phyloP scores from a whole-genome alignment of 108 stramenopile species.

The Fragilaria crotonensis region DNA sequence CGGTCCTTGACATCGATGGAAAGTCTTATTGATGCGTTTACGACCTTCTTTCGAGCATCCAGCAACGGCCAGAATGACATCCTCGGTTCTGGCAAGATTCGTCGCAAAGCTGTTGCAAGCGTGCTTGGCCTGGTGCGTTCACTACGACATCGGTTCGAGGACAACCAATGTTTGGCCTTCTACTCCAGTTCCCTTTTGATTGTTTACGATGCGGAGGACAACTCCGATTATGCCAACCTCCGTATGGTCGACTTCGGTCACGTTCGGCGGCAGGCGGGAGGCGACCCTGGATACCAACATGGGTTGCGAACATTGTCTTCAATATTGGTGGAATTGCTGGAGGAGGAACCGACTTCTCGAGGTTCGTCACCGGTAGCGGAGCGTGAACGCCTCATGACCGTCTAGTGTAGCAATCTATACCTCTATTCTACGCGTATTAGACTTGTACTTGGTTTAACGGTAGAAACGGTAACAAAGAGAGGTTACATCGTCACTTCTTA shows the following conservation, averaged over 20 bases:
- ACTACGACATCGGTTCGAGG: conserved; percentile 51
- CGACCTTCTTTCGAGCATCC: conserved; percentile 39
- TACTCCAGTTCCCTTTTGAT: conserved; percentile 74
- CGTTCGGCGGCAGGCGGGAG: conserved; percentile 50
- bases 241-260: conserved; percentile 84
- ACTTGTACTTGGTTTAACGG: too few relatives aligned
- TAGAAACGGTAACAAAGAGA: too few relatives aligned
- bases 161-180: conserved; percentile 51
- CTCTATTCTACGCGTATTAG: too few relatives aligned
- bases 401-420: too few relatives aligned
- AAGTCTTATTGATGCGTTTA: conserved; percentile 40
- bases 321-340: conserved; percentile 42
- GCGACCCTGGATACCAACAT: conserved; percentile 38
- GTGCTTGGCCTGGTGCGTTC: conserved; percentile 32
- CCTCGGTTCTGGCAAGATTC: conserved; percentile 1
- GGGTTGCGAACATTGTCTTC: conserved; percentile 40
- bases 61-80: neutral
- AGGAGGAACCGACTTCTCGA: conserved; percentile 16
- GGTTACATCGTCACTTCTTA: too few relatives aligned
- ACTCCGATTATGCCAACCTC: conserved; percentile 8
- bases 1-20: conserved; percentile 32
- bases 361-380: too few relatives aligned
- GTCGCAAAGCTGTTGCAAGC: conserved; percentile 24
- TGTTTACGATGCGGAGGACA: conserved; percentile 56
- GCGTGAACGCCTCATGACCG: too few relatives aligned